Evolutionary conservation across 2,329 filamentous ascomycete genomes (phyloP).

Genomic region (Aspergillus japonicus): DNA sequence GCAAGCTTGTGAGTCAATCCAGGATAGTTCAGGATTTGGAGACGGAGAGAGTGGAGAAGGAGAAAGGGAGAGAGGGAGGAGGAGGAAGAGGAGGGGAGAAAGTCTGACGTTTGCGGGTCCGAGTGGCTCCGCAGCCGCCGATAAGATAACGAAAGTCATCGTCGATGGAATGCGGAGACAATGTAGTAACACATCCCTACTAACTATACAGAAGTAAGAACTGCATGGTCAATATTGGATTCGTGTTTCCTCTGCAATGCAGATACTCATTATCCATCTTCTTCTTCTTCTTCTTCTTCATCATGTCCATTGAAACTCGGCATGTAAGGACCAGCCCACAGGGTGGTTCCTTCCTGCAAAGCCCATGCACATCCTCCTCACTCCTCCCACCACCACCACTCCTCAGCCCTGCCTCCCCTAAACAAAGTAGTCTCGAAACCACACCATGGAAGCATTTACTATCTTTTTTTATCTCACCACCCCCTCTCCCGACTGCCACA

Average conservation of each 20-base stretch:
- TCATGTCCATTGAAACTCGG: background rate
- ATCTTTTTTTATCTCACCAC: background rate
- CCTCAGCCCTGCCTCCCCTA: background rate
- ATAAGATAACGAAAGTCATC: slow-evolving; percentile 1
- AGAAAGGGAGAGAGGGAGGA: background rate
- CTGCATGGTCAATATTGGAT: too few species aligned
- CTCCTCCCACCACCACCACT: background rate
- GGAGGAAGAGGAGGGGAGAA: background rate
- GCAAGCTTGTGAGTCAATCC: background rate
- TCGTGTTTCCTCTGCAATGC: too few species aligned
- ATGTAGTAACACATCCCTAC: background rate
- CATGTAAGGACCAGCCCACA: background rate
- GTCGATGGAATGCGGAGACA: background rate
- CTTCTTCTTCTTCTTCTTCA: too few species aligned
- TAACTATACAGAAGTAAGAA: too few species aligned
- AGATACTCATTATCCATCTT: too few species aligned
- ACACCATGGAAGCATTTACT: background rate
- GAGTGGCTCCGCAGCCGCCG: background rate
- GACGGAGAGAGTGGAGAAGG: background rate
- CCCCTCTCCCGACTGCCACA: background rate
- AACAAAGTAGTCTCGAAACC: background rate
- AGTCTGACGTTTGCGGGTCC: background rate
- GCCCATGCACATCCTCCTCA: background rate
- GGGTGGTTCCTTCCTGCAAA: background rate
- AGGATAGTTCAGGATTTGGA: background rate